phyloP scores from a whole-genome alignment of 306 rosid species.

The Ormosia emarginata region DNA sequence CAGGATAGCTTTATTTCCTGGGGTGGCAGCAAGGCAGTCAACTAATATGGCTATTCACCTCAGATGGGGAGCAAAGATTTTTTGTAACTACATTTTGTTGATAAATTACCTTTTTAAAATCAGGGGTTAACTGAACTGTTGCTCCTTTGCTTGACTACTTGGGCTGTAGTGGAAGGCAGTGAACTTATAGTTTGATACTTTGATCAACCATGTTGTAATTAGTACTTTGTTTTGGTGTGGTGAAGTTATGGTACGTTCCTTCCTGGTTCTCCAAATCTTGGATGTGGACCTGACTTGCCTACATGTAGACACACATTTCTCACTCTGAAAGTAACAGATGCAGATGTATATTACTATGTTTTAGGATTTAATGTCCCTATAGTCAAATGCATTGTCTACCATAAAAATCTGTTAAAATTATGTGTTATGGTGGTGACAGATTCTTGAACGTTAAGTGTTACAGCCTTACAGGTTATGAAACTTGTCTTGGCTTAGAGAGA shows the following conservation, averaged over 20 bases:
- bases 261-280: background rate
- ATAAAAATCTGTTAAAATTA: background rate
- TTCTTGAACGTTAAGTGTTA: background rate
- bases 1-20: constrained; percentile 65
- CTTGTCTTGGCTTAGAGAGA: background rate
- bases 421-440: too few relatives aligned
- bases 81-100: constrained; percentile 33
- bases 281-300: background rate
- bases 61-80: background rate
- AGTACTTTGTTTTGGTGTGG: background rate
- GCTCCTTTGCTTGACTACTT: constrained; percentile 12
- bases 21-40: constrained; percentile 46
- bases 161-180: constrained; percentile 17
- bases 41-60: constrained; percentile 28
- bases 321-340: background rate
- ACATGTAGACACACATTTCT: background rate
- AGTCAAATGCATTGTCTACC: background rate
- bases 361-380: background rate
- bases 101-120: background rate
- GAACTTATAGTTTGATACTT: constrained; percentile 1
- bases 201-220: constrained; percentile 4
- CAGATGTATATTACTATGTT: background rate
- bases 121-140: constrained; percentile 12
- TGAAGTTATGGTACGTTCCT: background rate
- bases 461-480: too few relatives aligned